These are phyloP conservation scores for Lactifluus echinatus DNA, from an alignment of 768 basidiomycete species.

Conservation along the genomic window DNA sequence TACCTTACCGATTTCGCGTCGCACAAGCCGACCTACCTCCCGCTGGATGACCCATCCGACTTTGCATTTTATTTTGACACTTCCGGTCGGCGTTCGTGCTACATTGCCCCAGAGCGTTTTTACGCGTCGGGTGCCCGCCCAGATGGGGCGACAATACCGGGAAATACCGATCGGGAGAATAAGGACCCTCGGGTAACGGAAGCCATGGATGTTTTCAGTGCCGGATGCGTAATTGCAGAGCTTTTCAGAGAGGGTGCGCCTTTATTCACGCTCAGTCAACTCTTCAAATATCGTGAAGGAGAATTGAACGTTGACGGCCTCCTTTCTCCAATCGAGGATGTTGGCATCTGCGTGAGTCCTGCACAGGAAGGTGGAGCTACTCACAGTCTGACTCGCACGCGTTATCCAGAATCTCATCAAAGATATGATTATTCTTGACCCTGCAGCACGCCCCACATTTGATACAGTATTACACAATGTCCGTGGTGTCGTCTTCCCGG, in stretches of 20 bases:
- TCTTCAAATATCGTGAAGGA: conserved; percentile 90
- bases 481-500: conserved; percentile 77
- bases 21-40: conserved; percentile 93
- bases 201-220: conserved; percentile 95
- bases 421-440: conserved; percentile 83
- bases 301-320: conserved; percentile 69
- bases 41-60: conserved; percentile 92
- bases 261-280: conserved; percentile 86
- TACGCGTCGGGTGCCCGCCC: conserved; percentile 65
- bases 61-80: conserved; percentile 99
- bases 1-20: conserved; percentile 91
- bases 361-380: background rate
- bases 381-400: background rate
- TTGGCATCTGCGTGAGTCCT: conserved; percentile 63
- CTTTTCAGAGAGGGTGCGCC: conserved; percentile 92
- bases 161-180: conserved; percentile 47
- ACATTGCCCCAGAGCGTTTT: conserved; percentile 94
- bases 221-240: conserved; percentile 92
- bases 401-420: conserved; percentile 65
- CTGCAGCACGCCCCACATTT: conserved; percentile 70
- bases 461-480: conserved; percentile 67
- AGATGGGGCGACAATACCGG: conserved; percentile 21
- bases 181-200: conserved; percentile 82
- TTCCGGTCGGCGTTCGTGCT: conserved; percentile 87
- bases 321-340: conserved; percentile 69